Evolutionary conservation across 148 eudicot species (phyloP).

Genomic region (Vaccinium corymbosum): DNA sequence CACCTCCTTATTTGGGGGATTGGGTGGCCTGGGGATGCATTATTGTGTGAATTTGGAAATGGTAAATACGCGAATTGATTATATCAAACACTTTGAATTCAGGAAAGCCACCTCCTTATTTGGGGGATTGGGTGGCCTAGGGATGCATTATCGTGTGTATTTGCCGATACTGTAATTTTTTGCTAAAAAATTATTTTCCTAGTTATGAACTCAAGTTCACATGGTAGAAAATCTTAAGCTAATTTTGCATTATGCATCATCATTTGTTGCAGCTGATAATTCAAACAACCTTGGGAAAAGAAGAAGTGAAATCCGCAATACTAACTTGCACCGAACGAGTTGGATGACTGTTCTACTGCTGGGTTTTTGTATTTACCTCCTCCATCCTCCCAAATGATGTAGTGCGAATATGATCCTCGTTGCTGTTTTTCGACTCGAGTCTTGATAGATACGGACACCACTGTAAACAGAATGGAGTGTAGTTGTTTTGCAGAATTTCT

Average conservation of each 20-base stretch:
- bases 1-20: not conserved
- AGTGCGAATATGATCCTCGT: not conserved
- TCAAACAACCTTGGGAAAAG: conserved; percentile 67
- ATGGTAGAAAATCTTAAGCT: not conserved
- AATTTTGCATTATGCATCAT: not conserved
- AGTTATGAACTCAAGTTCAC: not conserved
- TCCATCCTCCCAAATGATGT: not conserved
- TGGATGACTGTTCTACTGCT: conserved; percentile 20
- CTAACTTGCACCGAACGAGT: conserved; percentile 77
- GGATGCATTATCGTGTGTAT: not conserved
- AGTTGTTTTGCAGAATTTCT: not conserved
- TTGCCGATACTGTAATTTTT: not conserved
- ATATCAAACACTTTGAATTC: not conserved
- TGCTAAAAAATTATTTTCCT: too few relatives aligned
- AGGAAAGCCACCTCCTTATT: not conserved
- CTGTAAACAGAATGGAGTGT: not conserved
- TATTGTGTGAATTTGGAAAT: not conserved
- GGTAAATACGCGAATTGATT: not conserved
- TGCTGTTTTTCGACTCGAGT: not conserved
- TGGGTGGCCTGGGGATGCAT: not conserved
- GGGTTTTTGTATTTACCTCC: conserved; percentile 10
- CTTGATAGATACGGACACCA: not conserved
- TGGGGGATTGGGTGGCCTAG: not conserved
- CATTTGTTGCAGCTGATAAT: conserved; percentile 67
- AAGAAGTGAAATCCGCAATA: conserved; percentile 78